phyloP scores from a whole-genome alignment of 2,329 filamentous ascomycete species.

The Lachnellula suecica region DNA sequence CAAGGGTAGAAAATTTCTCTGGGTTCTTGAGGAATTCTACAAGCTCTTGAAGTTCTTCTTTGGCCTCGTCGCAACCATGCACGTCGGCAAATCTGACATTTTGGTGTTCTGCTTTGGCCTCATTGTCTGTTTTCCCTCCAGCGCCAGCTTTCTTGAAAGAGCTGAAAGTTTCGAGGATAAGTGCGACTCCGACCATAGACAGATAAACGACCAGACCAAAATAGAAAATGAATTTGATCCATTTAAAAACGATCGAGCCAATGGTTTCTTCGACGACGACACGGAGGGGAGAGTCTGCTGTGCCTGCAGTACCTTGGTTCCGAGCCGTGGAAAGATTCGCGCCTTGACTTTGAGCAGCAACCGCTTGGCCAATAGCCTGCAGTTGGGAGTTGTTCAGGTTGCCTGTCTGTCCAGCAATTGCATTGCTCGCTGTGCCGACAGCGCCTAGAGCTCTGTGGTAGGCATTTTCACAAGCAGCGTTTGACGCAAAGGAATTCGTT shows the following conservation, averaged over 20 bases:
- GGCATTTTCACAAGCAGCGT: constrained; percentile 71
- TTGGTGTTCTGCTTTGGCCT: constrained; percentile 91
- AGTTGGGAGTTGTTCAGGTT: constrained; percentile 60
- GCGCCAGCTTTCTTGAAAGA: constrained; percentile 76
- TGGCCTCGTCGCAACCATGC: constrained; percentile 96
- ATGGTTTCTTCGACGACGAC: constrained; percentile 93
- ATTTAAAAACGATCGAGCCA: constrained; percentile 78
- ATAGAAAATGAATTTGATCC: constrained; percentile 81
- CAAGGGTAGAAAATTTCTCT: constrained; percentile 88
- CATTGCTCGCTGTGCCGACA: constrained; percentile 45
- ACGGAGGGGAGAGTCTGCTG: constrained; percentile 83
- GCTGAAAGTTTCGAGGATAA: constrained; percentile 79
- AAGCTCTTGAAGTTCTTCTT: constrained; percentile 95
- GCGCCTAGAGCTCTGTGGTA: constrained; percentile 74
- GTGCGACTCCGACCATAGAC: constrained; percentile 73
- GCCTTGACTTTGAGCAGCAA: constrained; percentile 70
- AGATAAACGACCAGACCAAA: constrained; percentile 81
- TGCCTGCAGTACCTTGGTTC: constrained; percentile 56
- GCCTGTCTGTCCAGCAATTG: constrained; percentile 26
- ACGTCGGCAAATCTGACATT: constrained; percentile 90
- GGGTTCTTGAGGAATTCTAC: constrained; percentile 95
- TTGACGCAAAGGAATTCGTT: constrained; percentile 81
- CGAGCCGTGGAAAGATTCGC: constrained; percentile 57
- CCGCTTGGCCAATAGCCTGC: constrained; percentile 78
- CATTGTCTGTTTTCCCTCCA: constrained; percentile 60